These are phyloP conservation scores for Stereum hirsutum DNA, from an alignment of 1,284 basidiomycete species.

Conservation along the genomic window DNA sequence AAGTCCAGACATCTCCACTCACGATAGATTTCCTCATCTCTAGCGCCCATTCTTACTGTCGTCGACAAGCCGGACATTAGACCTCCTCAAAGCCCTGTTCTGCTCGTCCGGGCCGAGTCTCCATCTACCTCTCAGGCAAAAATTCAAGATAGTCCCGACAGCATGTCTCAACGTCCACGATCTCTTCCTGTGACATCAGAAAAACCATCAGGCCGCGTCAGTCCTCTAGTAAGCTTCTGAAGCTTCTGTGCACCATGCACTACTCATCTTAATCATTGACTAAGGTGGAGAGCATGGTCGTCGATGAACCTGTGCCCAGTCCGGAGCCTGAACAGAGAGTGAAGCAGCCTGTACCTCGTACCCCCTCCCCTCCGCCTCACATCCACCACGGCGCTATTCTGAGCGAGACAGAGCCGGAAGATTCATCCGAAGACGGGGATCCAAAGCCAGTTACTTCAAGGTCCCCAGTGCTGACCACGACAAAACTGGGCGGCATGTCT, in stretches of 20 bases:
- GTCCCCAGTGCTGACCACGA: no score
- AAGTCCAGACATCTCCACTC: not conserved
- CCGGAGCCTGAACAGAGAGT: not conserved
- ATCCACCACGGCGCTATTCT: no score
- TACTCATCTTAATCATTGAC: not conserved
- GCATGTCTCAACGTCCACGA: not conserved
- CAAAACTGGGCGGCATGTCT: no score
- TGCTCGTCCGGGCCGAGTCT: constrained; percentile 7
- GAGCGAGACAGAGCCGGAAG: no score
- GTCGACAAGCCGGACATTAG: constrained; percentile 14
- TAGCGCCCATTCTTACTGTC: constrained; percentile 22
- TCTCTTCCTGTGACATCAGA: not conserved
- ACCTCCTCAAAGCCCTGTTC: no score
- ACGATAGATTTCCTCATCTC: not conserved
- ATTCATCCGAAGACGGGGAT: no score
- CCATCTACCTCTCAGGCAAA: not conserved
- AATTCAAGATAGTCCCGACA: not conserved
- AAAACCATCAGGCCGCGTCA: not conserved
- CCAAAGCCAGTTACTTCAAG: no score
- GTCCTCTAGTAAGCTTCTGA: not conserved
- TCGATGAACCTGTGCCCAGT: not conserved
- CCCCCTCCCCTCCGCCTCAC: no score
- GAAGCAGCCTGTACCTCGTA: not conserved
- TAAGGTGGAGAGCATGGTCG: not conserved
- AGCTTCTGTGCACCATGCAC: not conserved